These are phyloP conservation scores for Russula griseocarnosa DNA, from an alignment of 768 basidiomycete species.

Conservation along the genomic window DNA sequence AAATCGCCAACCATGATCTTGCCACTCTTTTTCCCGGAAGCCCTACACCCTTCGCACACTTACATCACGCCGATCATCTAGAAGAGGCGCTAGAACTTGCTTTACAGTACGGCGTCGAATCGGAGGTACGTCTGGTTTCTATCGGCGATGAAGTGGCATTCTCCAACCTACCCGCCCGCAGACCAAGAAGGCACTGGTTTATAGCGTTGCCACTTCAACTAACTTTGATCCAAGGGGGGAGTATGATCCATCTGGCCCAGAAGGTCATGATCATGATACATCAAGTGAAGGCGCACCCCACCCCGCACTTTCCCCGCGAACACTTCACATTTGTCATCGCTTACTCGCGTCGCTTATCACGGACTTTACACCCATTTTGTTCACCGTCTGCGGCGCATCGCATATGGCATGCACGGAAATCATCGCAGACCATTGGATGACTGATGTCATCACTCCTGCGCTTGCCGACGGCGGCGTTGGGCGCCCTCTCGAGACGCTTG, in stretches of 20 bases:
- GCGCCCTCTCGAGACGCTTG: slow-evolving; percentile 68
- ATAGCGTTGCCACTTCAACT: slow-evolving; percentile 56
- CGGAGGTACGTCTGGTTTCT: slow-evolving; percentile 40
- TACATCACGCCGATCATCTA: slow-evolving; percentile 36
- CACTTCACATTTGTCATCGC: slow-evolving; percentile 31
- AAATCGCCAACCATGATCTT: slow-evolving; percentile 42
- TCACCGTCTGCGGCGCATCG: slow-evolving; percentile 62
- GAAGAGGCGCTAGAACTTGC: slow-evolving; percentile 55
- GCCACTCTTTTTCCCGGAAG: slow-evolving; percentile 48
- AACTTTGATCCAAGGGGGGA: slow-evolving; percentile 48
- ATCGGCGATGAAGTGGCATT: neutral
- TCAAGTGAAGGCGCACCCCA: slow-evolving; percentile 26
- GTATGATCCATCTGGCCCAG: slow-evolving; percentile 22
- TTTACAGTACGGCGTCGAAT: slow-evolving; percentile 42
- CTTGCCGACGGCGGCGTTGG: slow-evolving; percentile 59
- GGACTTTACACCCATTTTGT: slow-evolving; percentile 68
- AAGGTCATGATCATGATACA: slow-evolving; percentile 22
- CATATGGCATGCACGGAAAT: slow-evolving; percentile 75
- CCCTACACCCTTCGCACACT: slow-evolving; percentile 40
- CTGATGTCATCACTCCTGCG: slow-evolving; percentile 62
- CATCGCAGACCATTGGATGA: slow-evolving; percentile 70
- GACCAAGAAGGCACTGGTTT: slow-evolving; percentile 62
- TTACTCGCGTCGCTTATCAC: slow-evolving; percentile 45
- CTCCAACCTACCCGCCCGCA: slow-evolving; percentile 29
- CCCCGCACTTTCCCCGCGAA: slow-evolving; percentile 31